Conservation (phyloP, 2,329 filamentous ascomycete genomes). For the Phyllosticta citribraziliensis region DNA sequence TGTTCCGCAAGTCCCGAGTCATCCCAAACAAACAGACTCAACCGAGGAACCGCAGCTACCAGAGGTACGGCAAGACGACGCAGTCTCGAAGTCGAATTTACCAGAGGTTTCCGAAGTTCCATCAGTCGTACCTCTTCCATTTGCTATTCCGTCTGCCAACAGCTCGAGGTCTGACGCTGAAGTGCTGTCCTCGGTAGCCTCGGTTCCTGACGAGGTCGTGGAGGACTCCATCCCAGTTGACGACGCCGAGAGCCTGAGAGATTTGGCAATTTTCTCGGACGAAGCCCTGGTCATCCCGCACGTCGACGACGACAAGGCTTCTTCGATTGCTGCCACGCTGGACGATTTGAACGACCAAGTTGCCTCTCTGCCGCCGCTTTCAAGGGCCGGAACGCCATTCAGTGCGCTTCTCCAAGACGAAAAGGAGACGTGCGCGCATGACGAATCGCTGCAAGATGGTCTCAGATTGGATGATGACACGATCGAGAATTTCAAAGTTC, state of each 20-base stretch:
- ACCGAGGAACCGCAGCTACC: background rate
- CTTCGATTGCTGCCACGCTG: conserved; percentile 43
- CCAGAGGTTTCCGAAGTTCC: background rate
- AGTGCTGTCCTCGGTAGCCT: conserved; percentile 5
- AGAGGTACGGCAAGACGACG: background rate
- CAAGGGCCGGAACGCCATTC: conserved; percentile 10
- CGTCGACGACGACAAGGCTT: conserved; percentile 33
- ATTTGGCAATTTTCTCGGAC: conserved; percentile 11
- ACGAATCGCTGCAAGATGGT: background rate
- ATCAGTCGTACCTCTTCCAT: background rate
- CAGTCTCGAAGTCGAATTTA: background rate
- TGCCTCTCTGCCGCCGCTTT: conserved; percentile 22
- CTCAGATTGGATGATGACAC: no score
- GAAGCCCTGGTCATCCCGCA: conserved; percentile 28
- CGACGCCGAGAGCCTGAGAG: background rate
- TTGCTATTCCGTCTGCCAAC: background rate
- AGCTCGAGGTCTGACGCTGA: background rate
- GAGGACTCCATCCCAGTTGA: background rate
- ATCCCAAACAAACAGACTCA: background rate
- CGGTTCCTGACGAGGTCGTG: conserved; percentile 2
- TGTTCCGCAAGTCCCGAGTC: background rate
- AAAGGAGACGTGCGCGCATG: background rate
- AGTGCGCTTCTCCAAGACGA: background rate
- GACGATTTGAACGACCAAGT: conserved; percentile 51
- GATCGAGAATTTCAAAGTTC: background rate